Base-by-base conservation (phyloP, 768 basidiomycete genomes). In the Hypholoma fasciculare region DNA sequence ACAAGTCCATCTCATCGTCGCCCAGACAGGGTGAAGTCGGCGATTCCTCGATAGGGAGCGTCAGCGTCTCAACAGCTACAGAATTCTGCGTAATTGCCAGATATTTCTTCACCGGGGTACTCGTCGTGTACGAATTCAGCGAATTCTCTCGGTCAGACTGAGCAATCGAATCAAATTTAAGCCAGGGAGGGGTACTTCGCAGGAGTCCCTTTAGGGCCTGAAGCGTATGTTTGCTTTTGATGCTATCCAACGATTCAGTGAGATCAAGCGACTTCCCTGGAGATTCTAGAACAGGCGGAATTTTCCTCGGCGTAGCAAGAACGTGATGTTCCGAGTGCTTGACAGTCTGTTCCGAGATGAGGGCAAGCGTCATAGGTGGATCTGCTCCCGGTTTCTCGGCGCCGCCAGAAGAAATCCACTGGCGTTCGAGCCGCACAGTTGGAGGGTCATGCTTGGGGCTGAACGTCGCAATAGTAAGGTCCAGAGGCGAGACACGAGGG, bases 101-200 rank as follows among this genome's bases (percentile, higher is more conserved):
- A 38, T 49, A 34, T 53, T 50, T 53, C 42, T 59, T 64, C 4
- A 62, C 42, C 1, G 67, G 60, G 14, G 61, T 63, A 43, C 63
- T 63, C 8, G 64, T 60, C 16, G 59, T 52, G 43, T 59, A 64
- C 0, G 65, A 56, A 4, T 42, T 42, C 19, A 27, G 19, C 19
- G 36, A 7, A 3, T 23, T 42, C 16, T 7, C 16, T 16, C 34
- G 17, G 16, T 36, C 44, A 30, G 27, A 44, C 16, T 34, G 16
- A 7, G 52, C 7, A 11, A 26, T 23, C 20, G 47, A 27, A 36
- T 34, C 16, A 17, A 27, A 34, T 27, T 43, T 30, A 0, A 37
- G 40, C 58, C 52, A 56, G n/a, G 39, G 5, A 36, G 39, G 39
- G 7, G 40, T 39, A 40, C 17, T 39, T n/a, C 23, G 40, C 38